Evolutionary conservation across 768 basidiomycete genomes (phyloP), one percentile per base, ranked within the genome.

Genomic region (Cystobasidium ongulense): DNA sequence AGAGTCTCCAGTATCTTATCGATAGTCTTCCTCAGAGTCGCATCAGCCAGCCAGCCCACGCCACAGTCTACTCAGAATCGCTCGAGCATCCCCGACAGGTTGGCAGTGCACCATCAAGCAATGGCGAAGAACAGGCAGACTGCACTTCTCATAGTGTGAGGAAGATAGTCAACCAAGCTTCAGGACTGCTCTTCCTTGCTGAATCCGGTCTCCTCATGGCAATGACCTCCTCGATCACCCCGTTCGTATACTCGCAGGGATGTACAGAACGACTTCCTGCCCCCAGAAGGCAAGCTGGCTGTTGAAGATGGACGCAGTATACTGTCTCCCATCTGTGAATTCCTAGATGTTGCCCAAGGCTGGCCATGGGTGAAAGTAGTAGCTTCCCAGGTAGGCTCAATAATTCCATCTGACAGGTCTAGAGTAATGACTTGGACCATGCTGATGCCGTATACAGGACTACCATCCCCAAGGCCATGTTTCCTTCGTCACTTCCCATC

Each of bases 231-330:
- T 39, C 39, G 39, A 39, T 39, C 39, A 54, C 52, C 7, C 27
- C 43, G n/a, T 54, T 54, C 52, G 21, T 23, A 54, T 8, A 46
- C 13, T 46, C 25, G 57, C 65, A 71, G 68, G 4, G 68, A 71
- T 31, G 68, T 71, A 7, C 91, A 94, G 80, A 85, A 90, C 78
- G 91, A 94, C 80, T 94, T 94, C 77, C 85, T 91, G 31, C 84
- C 84, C 0, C 82, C 82, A 0, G 80, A 82, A 23, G 91, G 91
- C 1, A 84, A 87, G 4, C 86, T 94, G 41, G 87, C 90, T 1
- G 89, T 91, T 15, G 82, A 86, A 0, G 84, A 83, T 23, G 91
- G 86, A 0, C 82, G 84, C 35, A 81, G 83, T 3, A 87, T 91
- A 71, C 81, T 92, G 63, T 83, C 84, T 0, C 79, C 81, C 8